Evolutionary conservation across 345 rosid genomes (phyloP), one percentile per base, ranked within the genome.

Genomic region (Chamaenerion angustifolium): DNA sequence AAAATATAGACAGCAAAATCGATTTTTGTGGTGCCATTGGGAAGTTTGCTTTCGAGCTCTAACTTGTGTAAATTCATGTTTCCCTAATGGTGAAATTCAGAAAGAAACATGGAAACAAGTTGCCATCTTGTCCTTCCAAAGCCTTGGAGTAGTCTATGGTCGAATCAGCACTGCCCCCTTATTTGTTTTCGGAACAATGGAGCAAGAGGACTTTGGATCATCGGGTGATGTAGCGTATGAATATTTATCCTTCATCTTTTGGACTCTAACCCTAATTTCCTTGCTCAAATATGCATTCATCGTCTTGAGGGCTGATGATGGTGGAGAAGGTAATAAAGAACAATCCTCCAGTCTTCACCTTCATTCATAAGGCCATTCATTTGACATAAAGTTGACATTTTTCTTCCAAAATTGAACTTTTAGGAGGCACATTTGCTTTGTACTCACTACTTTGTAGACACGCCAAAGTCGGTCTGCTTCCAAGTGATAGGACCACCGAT

Each of bases 391-490:
- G 25, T 43, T 42, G 8, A 15, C 46, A 0, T 27, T 10, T 10
- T 25, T 10, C 3, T 21, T 18, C 31, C 51, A 45, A 42, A 27
- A 42, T 53, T 56, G 42, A 40, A 54, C 45, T 58, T 54, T 60
- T 74, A 77, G 81, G 87, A 45, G 83, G 88, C 46, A 44, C 79
- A 31, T 77, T 81, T 60, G 81, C 81, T 47, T 51, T 75, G 62
- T 77, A 81, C 74, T 77, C 88, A 0, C 62, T 81, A 41, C 48
- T 81, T 54, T 75, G 88, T 43, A 63, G 81, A 49, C 74, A 73
- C 50, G 76, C 76, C 4, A 77, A 73, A 59, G 76, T 81, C 6
- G 77, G 79, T 19, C 61, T 77, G 43, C 65, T 81, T 18, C 83
- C 83, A 35, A 68, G 68, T 41, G 77, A 74, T 13, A 50, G 42